phyloP scores from a whole-genome alignment of 2,329 filamentous ascomycete genomes.

The Xylaria sp. region DNA sequence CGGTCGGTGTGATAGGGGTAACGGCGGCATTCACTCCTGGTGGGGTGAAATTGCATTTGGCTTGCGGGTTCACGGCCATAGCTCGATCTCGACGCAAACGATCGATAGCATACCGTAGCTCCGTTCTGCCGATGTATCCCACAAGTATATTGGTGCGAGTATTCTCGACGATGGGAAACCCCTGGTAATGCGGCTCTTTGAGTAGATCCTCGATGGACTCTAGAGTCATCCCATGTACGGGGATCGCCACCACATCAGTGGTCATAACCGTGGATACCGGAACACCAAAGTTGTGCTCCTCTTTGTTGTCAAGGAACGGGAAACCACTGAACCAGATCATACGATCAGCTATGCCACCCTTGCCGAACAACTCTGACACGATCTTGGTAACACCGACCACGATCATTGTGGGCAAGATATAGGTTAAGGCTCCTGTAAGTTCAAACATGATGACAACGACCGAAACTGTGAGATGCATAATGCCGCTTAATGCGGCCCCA shows the following conservation, averaged over 20 bases:
- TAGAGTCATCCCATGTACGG: conserved; percentile 78
- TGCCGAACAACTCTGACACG: conserved; percentile 90
- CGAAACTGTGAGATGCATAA: conserved; percentile 97
- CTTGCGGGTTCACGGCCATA: conserved; percentile 67
- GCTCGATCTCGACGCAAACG: conserved; percentile 76
- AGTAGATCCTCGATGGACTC: conserved; percentile 82
- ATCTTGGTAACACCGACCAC: conserved; percentile 97
- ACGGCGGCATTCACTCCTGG: conserved; percentile 49
- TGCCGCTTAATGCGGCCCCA: conserved; percentile 89
- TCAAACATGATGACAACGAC: conserved; percentile 99
- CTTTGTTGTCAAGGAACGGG: conserved; percentile 95
- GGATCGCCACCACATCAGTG: conserved; percentile 76
- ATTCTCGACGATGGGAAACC: conserved; percentile 91
- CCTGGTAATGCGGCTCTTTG: conserved; percentile 83
- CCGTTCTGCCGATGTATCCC: conserved; percentile 92
- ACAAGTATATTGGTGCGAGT: conserved; percentile 75
- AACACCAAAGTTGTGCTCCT: conserved; percentile 96
- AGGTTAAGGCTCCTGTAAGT: conserved; percentile 94
- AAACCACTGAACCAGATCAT: conserved; percentile 99
- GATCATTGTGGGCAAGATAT: conserved; percentile 98
- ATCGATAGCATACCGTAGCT: conserved; percentile 90
- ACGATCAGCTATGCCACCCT: conserved; percentile 94
- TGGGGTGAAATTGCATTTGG: conserved; percentile 79
- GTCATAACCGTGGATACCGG: conserved; percentile 93
- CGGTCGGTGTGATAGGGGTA: conserved; percentile 56